Evolutionary conservation across 805 yeast genomes (phyloP).

Genomic region (Kregervanrija delftensis): DNA sequence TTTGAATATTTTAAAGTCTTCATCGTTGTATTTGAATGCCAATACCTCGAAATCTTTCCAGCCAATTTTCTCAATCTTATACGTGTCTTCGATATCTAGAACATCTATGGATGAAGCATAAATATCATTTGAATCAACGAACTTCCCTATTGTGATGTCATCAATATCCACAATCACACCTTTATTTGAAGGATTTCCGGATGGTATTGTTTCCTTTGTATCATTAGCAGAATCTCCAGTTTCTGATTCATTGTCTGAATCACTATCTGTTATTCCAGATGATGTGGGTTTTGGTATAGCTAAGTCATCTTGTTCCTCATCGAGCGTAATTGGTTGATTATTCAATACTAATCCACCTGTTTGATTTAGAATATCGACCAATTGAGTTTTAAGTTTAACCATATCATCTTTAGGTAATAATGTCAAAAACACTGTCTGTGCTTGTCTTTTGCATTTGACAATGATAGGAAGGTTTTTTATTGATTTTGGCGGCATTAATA

Average conservation of each 20-base stretch:
- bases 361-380: conserved; percentile 33
- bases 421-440: conserved; percentile 28
- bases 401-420: conserved; percentile 19
- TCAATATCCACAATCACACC: conserved; percentile 1
- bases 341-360: conserved; percentile 42
- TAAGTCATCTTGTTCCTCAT: conserved; percentile 26
- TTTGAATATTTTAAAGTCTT: conserved; percentile 27
- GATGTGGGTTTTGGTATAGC: conserved; percentile 36
- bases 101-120: conserved; percentile 11
- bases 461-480: conserved; percentile 15
- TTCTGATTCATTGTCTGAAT: conserved; percentile 1
- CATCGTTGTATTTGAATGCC: conserved; percentile 34
- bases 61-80: conserved; percentile 23
- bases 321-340: conserved; percentile 22
- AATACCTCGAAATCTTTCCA: conserved; percentile 36
- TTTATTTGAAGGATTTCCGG: too few relatives aligned
- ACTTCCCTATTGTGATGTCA: conserved; percentile 34
- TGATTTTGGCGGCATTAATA: conserved; percentile 22
- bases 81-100: conserved; percentile 22
- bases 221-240: conserved; percentile 20
- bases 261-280: conserved; percentile 4
- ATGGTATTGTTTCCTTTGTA: too few relatives aligned
- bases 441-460: conserved; percentile 28
- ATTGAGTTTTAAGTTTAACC: conserved; percentile 20
- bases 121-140: conserved; percentile 28